phyloP scores from a whole-genome alignment of 2,329 filamentous ascomycete genomes.

The Allantophomopsis lycopodina region DNA sequence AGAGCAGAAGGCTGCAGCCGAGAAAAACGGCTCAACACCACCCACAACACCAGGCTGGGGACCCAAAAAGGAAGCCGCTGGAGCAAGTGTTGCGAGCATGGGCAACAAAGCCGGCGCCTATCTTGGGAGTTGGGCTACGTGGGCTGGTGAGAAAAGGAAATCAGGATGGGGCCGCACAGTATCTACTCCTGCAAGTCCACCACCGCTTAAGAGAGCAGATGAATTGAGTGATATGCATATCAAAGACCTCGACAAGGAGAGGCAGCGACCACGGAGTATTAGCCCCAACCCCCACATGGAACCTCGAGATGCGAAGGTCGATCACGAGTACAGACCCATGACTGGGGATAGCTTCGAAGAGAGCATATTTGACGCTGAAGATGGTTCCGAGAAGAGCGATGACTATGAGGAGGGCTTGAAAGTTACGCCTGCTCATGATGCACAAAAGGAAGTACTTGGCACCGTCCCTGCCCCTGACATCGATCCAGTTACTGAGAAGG shows the following conservation, averaged over 20 bases:
- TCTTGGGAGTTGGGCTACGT: constrained; percentile 54
- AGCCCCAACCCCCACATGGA: not conserved
- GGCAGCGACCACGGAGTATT: constrained; percentile 5
- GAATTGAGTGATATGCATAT: not conserved
- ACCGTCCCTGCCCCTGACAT: too few relatives aligned
- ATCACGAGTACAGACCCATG: constrained; percentile 7
- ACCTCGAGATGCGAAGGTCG: not conserved
- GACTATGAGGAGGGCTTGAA: too few relatives aligned
- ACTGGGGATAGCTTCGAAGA: constrained; percentile 15
- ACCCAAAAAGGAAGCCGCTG: constrained; percentile 27
- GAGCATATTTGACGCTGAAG: constrained; percentile 18
- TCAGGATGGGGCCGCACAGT: constrained; percentile 13
- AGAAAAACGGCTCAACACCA: constrained; percentile 8
- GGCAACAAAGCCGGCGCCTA: constrained; percentile 46
- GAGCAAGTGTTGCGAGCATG: constrained; percentile 32
- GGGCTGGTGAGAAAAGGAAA: constrained; percentile 66
- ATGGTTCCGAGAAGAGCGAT: too few relatives aligned
- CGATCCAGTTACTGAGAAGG: too few relatives aligned
- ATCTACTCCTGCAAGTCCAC: constrained; percentile 1
- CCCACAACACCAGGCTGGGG: constrained; percentile 9
- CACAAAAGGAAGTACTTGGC: too few relatives aligned
- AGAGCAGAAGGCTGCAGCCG: constrained; percentile 27
- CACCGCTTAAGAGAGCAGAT: constrained; percentile 3
- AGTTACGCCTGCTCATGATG: too few relatives aligned
- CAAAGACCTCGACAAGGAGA: not conserved